Percentiles rank a stretch among this genome's conserved stretches.
Conservation (phyloP, 768 basidiomycete genomes). For the Termitomyces sp. region DNA sequence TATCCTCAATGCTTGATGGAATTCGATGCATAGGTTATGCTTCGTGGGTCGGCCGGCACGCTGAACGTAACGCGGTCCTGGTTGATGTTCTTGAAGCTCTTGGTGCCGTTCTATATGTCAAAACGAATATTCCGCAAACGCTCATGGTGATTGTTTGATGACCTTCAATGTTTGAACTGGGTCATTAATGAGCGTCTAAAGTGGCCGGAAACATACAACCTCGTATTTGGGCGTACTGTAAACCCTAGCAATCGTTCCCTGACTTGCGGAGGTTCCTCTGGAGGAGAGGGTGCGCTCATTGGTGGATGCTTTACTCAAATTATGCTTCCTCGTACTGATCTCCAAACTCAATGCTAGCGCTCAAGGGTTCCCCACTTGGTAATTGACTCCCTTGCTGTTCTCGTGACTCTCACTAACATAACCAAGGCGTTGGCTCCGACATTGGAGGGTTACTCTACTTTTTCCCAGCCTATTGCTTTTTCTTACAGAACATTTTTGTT, state of each 20-base stretch:
- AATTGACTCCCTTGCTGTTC: not conserved
- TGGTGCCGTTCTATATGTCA: constrained; percentile 69
- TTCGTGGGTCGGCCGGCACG: constrained; percentile 61
- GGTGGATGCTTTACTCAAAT: constrained; percentile 24
- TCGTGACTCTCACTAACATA: not conserved
- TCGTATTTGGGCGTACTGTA: constrained; percentile 70
- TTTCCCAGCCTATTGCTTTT: not conserved
- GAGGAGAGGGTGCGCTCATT: constrained; percentile 80
- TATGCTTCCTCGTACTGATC: not conserved
- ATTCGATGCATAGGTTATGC: constrained; percentile 48
- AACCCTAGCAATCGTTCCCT: constrained; percentile 72
- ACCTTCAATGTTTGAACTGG: too few species aligned
- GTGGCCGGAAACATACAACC: constrained; percentile 78
- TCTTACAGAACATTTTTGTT: not conserved
- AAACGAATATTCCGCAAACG: constrained; percentile 73
- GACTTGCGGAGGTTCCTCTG: constrained; percentile 76
- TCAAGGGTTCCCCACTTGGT: constrained; percentile 40
- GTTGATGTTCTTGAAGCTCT: constrained; percentile 58
- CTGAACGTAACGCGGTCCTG: constrained; percentile 53
- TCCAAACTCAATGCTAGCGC: constrained; percentile 19
- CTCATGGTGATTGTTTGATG: constrained; percentile 46
- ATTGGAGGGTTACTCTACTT: constrained; percentile 54
- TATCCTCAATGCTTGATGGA: not conserved
- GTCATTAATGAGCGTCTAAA: constrained; percentile 15
- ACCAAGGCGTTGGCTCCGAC: constrained; percentile 60